Evolutionary conservation across 2,329 filamentous ascomycete species (phyloP).

Genomic region (Penicillium brevicompactum): DNA sequence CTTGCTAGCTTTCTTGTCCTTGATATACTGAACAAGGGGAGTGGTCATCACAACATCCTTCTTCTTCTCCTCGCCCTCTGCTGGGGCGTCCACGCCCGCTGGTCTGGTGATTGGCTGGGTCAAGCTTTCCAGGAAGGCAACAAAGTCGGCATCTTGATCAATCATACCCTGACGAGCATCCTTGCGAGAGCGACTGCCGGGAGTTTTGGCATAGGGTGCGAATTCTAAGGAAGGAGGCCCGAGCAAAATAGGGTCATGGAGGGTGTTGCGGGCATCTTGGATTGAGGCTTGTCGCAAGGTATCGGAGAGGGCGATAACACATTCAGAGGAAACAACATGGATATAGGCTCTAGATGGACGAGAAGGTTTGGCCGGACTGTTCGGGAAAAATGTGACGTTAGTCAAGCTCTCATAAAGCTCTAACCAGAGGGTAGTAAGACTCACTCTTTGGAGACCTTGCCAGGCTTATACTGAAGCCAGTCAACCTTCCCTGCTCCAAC

Average conservation of each 20-base stretch:
- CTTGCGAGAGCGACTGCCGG: conserved; percentile 70
- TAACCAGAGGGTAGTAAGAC: neutral
- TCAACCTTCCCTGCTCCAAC: conserved; percentile 78
- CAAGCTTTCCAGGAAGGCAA: conserved; percentile 84
- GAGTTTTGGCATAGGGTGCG: conserved; percentile 80
- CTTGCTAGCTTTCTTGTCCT: conserved; percentile 85
- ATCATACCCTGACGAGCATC: conserved; percentile 92
- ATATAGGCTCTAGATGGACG: conserved; percentile 79
- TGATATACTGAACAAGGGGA: conserved; percentile 84
- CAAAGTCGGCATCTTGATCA: conserved; percentile 94
- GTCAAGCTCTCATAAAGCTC: neutral
- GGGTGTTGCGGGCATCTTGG: conserved; percentile 79
- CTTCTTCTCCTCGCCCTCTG: conserved; percentile 55
- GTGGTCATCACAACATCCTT: conserved; percentile 74
- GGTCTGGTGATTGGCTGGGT: conserved; percentile 71
- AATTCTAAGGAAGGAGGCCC: conserved; percentile 81
- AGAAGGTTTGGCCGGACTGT: conserved; percentile 80
- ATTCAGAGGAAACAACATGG: conserved; percentile 71
- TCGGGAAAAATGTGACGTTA: neutral
- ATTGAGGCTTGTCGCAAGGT: conserved; percentile 70
- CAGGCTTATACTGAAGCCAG: conserved; percentile 73
- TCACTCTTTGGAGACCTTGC: conserved; percentile 84
- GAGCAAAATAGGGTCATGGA: conserved; percentile 70
- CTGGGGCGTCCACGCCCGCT: conserved; percentile 48
- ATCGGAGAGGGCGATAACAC: conserved; percentile 69